Conservation (phyloP, 805 yeast species). For the Kodamaea neixiangensis region DNA sequence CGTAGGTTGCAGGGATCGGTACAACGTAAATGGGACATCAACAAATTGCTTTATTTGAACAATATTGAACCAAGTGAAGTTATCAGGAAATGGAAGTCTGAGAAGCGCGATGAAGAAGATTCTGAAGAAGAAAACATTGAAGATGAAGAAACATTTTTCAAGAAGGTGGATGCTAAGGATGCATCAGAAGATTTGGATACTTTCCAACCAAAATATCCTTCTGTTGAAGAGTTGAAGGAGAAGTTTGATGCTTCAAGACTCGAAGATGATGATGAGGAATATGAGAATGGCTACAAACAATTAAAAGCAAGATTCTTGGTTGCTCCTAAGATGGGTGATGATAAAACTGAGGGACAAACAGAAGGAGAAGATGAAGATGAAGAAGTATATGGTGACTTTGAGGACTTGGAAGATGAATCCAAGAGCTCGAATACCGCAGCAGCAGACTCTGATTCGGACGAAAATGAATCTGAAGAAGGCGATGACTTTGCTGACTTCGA, state of each 20-base stretch:
- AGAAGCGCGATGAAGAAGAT: slow-evolving; percentile 45
- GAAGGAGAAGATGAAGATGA: slow-evolving; percentile 33
- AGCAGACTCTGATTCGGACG: slow-evolving; percentile 22
- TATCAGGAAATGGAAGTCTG: slow-evolving; percentile 67
- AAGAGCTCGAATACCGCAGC: slow-evolving; percentile 28
- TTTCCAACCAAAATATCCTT: slow-evolving; percentile 37
- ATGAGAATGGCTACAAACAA: slow-evolving; percentile 40
- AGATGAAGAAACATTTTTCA: slow-evolving; percentile 53
- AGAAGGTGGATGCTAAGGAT: slow-evolving; percentile 40
- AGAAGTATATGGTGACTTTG: slow-evolving; percentile 41
- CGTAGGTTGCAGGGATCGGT: slow-evolving; percentile 55
- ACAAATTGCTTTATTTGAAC: slow-evolving; percentile 76
- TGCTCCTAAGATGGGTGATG: slow-evolving; percentile 50
- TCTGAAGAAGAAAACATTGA: slow-evolving; percentile 40
- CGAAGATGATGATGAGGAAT: slow-evolving; percentile 37
- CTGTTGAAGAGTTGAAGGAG: slow-evolving; percentile 43
- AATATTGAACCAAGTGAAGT: slow-evolving; percentile 75
- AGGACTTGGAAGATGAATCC: slow-evolving; percentile 36
- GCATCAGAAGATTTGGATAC: slow-evolving; percentile 38
- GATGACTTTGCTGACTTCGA: slow-evolving; percentile 41
- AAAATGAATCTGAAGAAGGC: slow-evolving; percentile 36
- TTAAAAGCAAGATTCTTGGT: slow-evolving; percentile 52
- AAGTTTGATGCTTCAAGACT: slow-evolving; percentile 43
- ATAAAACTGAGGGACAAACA: slow-evolving; percentile 24
- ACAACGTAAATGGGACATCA: slow-evolving; percentile 72